phyloP scores from a whole-genome alignment of 148 eudicot species.

The Nyssa sinensis region DNA sequence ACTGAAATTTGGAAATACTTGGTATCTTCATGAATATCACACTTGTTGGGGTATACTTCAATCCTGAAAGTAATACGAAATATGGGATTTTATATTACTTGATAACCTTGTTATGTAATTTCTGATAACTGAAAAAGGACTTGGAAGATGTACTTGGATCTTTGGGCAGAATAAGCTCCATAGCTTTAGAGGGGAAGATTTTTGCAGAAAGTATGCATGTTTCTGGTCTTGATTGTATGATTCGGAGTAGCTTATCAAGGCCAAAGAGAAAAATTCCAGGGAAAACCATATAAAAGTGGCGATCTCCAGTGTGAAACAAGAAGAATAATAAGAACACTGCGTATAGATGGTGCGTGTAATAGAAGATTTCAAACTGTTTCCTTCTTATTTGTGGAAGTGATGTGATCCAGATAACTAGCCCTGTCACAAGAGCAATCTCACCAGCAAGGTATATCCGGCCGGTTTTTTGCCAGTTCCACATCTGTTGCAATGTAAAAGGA shows the following conservation, averaged over 20 bases:
- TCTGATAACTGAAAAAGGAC: not conserved
- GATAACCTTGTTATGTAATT: not conserved
- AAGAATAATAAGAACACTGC: slow-evolving; percentile 59
- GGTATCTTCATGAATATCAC: slow-evolving; percentile 77
- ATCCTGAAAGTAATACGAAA: slow-evolving; percentile 37
- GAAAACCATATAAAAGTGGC: slow-evolving; percentile 72
- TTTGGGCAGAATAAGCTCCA: slow-evolving; percentile 74
- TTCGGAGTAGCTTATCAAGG: slow-evolving; percentile 62
- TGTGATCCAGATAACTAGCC: slow-evolving; percentile 68
- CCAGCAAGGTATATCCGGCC: slow-evolving; percentile 84
- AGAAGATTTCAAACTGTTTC: slow-evolving; percentile 63
- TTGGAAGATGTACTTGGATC: slow-evolving; percentile 54
- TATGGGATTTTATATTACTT: not conserved
- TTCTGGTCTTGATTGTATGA: slow-evolving; percentile 59
- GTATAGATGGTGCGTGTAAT: slow-evolving; percentile 78
- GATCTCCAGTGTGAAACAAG: slow-evolving; percentile 83
- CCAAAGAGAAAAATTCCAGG: slow-evolving; percentile 73
- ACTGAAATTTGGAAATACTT: slow-evolving; percentile 64
- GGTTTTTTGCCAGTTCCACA: slow-evolving; percentile 85
- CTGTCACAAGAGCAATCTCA: slow-evolving; percentile 59
- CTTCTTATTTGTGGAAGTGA: slow-evolving; percentile 83
- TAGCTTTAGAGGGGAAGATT: slow-evolving; percentile 63
- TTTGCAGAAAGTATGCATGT: slow-evolving; percentile 63
- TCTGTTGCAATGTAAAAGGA: slow-evolving; percentile 33
- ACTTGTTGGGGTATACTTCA: slow-evolving; percentile 72